Evolutionary conservation across 2,329 filamentous ascomycete genomes (phyloP), one percentile per base, ranked within the genome.

Genomic region (Talaromyces sp.): DNA sequence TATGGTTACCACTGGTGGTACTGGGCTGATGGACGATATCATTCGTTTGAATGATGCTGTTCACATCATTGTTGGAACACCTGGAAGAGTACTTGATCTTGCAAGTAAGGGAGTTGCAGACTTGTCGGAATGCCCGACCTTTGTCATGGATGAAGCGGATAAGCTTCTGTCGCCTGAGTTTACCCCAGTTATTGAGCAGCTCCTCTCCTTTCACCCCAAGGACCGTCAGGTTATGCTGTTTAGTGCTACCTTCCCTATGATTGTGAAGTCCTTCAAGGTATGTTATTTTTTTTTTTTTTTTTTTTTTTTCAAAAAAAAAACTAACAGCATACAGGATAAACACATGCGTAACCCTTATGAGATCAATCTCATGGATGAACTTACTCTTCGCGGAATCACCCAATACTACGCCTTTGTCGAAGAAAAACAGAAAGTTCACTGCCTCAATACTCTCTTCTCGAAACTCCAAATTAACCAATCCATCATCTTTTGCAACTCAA

Each of bases 401-500:
- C 95, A 99, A 74, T 99, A 98, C 80, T 99, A 99, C 73, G 95
- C 95, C 49, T 99, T 98, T 68, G 96, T 99, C 57, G 95, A 99
- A 77, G 95, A 99, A 80, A 97, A 97, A 80, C 91, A 97, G 75
- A 99, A 99, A 80, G 95, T 99, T 21, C 96, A 99, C 80, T 99
- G 95, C 76, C 81, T 99, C 66, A 99, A 99, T 81, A 99, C 95
- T 0, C 88, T 99, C 65, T 99, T 99, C 82, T 97, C 93, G 68
- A 96, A 97, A 78, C 86, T 99, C 17, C 93, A 99, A 78, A 99
- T 99, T 80, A 99, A 99, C 80, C 95, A 99, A 81, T 99, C 96
- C 64, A 99, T 99, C 80, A 99, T 99, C 75, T 99, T 99, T 81
- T 99, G 95, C 81, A 99, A 99, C 79, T 99, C 95, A 46, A 99